These are phyloP conservation scores for Puccinellia tenuiflora DNA, from an alignment of 176 grass and related monocot species.

Conservation along the genomic window DNA sequence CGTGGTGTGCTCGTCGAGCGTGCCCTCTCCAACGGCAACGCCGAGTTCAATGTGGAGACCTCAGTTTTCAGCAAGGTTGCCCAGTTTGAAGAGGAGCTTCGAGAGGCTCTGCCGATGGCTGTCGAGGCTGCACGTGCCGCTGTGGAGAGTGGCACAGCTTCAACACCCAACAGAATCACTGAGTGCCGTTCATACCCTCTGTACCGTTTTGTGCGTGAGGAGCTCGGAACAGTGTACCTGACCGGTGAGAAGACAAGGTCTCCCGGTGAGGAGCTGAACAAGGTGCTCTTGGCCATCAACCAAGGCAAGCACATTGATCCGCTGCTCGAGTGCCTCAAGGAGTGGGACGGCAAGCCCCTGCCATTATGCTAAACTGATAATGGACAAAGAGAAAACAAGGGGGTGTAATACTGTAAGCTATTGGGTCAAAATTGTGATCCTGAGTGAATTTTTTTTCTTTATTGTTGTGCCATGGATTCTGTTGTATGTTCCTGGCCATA, in stretches of 20 bases:
- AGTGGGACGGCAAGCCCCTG: constrained; percentile 36
- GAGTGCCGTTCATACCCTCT: constrained; percentile 58
- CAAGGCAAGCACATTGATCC: constrained; percentile 37
- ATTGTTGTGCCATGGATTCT: neutral
- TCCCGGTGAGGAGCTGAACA: constrained; percentile 37
- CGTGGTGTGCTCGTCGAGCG: constrained; percentile 58
- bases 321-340: constrained; percentile 35
- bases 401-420: neutral
- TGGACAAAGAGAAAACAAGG: neutral
- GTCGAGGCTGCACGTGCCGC: constrained; percentile 39
- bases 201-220: constrained; percentile 55
- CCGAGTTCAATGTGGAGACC: constrained; percentile 30
- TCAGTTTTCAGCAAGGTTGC: constrained; percentile 53
- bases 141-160: constrained; percentile 44
- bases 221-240: constrained; percentile 26
- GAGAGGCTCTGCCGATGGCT: constrained; percentile 34
- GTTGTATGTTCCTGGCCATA: neutral
- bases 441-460: neutral
- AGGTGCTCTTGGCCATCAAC: constrained; percentile 34
- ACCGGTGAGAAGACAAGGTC: constrained; percentile 38
- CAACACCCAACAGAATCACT: constrained; percentile 42
- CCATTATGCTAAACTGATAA: constrained; percentile 18
- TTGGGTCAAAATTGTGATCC: neutral
- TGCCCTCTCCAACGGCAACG: constrained; percentile 41
- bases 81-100: constrained; percentile 46